These are phyloP conservation scores for Parasarocladium wereldwijsianum DNA, from an alignment of 2,329 filamentous ascomycete species.

Conservation along the genomic window DNA sequence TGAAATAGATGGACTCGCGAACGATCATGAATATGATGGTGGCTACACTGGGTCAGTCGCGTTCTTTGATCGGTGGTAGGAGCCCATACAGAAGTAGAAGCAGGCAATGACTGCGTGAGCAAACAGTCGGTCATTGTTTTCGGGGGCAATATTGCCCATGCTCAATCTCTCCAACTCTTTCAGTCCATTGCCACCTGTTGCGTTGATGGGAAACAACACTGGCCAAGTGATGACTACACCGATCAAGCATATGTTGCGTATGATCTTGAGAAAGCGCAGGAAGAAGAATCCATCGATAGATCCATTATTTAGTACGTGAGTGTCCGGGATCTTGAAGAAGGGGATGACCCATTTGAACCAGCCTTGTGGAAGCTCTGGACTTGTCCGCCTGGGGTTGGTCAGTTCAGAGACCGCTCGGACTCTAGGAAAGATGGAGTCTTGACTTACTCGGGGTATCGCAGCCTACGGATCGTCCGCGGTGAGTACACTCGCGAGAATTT, in stretches of 20 bases:
- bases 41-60: conserved; percentile 23
- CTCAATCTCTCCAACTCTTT: conserved; percentile 62
- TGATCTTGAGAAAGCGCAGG: conserved; percentile 52
- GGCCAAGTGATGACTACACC: conserved; percentile 80
- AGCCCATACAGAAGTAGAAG: conserved; percentile 45
- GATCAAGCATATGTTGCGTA: conserved; percentile 73
- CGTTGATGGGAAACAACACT: conserved; percentile 72
- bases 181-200: conserved; percentile 55
- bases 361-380: conserved; percentile 43
- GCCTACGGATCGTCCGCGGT: conserved; percentile 32
- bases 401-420: conserved; percentile 10
- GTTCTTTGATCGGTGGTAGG: background rate
- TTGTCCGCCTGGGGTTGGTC: conserved; percentile 30
- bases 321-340: conserved; percentile 57
- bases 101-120: conserved; percentile 71
- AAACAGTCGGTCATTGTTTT: conserved; percentile 48
- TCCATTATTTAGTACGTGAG: conserved; percentile 75
- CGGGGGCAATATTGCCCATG: conserved; percentile 57
- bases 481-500: conserved; percentile 37
- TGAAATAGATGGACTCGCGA: conserved; percentile 78
- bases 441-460: conserved; percentile 29
- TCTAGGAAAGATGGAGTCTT: background rate
- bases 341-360: conserved; percentile 52
- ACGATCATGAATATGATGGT: conserved; percentile 85
- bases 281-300: conserved; percentile 88